Evolutionary conservation across 169 alveolate species (phyloP), one percentile per base, ranked within the genome.

Genomic region (Plasmodium relictum): DNA sequence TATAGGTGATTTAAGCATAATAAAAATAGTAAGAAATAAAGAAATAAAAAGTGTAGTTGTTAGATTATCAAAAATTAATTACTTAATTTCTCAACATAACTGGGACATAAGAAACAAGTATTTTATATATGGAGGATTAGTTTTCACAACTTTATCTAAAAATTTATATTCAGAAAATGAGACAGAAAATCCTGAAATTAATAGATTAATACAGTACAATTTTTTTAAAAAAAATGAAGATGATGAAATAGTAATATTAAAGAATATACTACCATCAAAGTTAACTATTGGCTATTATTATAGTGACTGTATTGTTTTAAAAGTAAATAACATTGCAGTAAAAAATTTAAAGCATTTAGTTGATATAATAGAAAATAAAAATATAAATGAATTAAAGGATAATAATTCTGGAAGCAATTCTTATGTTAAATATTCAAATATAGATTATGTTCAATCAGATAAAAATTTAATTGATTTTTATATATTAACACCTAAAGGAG

Each of bases 41-140:
- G 42, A 48, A 9, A 39, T 74, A 42, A 58, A 74, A 59, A 41
- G n/a, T 4, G 62, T 59, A 0, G 22, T 59, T 12, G 73, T 74
- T 7, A 56, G 83, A 26, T 92, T 95, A 8, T 72, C 68, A 62
- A 72, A 48, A n/a, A 93, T 96, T 52, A 88, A 76, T 58, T 94
- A 83, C 44, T 71, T 95, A 48, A 93, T 95, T 0, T 94, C 97
- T 9, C 94, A 94, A 73, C 97, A 95, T 70, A 96, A 94, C 73
- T 95, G 97, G 97, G 97, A 95, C 50, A 65, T 62, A 44, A 54
- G 78, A 91, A 96, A 97, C 42, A 88, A 96, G 20, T 95, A 91
- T 88, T 88, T 89, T 61, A 92, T 95, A 22, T 95, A 93, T 83
- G 97, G 97, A 71, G 97, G 97, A 10, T 62, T 95, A 62, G 96